A percentile compares a stretch with the other conserved stretches of the same genome.
These are phyloP conservation scores for Syncephalastrum monosporum DNA, from an alignment of 371 early-diverging fungal species.

Conservation along the genomic window DNA sequence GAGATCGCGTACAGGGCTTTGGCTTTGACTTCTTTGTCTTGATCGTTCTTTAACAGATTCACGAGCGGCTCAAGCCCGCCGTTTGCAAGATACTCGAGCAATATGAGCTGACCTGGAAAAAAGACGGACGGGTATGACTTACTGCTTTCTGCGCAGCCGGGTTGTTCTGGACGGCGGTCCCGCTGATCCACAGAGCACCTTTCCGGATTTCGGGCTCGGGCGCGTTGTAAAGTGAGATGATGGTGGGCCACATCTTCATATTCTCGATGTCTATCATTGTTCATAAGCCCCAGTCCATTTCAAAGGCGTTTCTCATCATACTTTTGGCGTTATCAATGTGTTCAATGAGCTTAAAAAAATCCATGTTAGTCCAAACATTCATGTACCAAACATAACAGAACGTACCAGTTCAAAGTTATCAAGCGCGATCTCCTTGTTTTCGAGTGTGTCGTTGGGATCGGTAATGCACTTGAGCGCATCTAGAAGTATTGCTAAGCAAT, in stretches of 20 bases:
- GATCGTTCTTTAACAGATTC: conserved; percentile 48
- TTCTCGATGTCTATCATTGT: conserved; percentile 69
- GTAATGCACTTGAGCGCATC: conserved; percentile 70
- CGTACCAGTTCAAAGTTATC: conserved; percentile 90
- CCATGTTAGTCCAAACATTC: too few relatives aligned
- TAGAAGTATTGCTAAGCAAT: conserved; percentile 14
- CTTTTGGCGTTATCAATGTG: conserved; percentile 93
- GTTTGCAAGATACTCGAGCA: conserved; percentile 57
- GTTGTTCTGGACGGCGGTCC: conserved; percentile 95
- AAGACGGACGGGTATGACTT: conserved; percentile 20
- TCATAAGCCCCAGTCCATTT: neutral
- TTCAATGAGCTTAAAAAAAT: conserved; percentile 70
- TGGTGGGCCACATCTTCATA: conserved; percentile 85
- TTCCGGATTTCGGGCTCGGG: conserved; percentile 62
- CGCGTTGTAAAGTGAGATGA: conserved; percentile 60
- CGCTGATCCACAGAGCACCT: conserved; percentile 87
- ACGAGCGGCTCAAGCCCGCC: conserved; percentile 63
- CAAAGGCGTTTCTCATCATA: conserved; percentile 14
- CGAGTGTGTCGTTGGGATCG: conserved; percentile 55
- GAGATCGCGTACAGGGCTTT: conserved; percentile 83
- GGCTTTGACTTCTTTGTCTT: conserved; percentile 57
- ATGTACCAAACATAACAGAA: neutral
- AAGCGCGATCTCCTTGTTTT: conserved; percentile 77
- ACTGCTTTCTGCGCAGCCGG: conserved; percentile 78
- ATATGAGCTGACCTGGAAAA: neutral